Evolutionary conservation across 352 stramenopile species (phyloP), one percentile per base, ranked within the genome.

Genomic region (Blastocystis hominis): DNA sequence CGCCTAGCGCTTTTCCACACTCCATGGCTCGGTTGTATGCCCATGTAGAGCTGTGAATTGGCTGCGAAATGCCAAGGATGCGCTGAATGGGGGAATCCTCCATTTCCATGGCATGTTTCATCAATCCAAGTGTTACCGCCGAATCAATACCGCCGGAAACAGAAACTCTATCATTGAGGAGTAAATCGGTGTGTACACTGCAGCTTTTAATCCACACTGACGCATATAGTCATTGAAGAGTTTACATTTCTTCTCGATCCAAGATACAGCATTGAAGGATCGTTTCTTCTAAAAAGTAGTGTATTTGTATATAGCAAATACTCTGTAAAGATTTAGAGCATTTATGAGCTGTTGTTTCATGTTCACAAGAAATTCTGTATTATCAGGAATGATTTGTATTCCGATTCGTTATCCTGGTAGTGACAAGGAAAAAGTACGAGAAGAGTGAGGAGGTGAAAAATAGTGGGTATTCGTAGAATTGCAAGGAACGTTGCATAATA

Each of bases 211-310:
- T 55, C 69, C 76, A 54, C 76, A 86, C 10, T 30, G 10, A 5
- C 38, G 15, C 69, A 86, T 86, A 24, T 86, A 86, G 50, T 86
- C 76, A 24, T 86, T 86, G 38, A 86, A 86, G 24, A 86, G 10
- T 46, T 6, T 80, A 75, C 69, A 86, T 36, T 81, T 86, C 7
- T 9, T 6, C 7, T 86, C 42, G 7, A 86, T 24, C 61, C 69
- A 86, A 13, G 0, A 44, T 7, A 1, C 56, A 2, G 69, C 56
- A 75, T 81, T 24, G 42, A 78, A 88, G 4, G 7, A 10, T 20
- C 38, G n/a, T 80, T 80, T 10, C 13, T 20, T 61, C 38, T 50
- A 24, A 13, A n/a, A n/a, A 17, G 15, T 36, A 40, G 17, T 47
- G 0, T 20, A 9, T 54, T 0, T 42, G 10, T 54, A 13, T n/a